Conservation (phyloP, 805 yeast species). For the Monosporozyma solicola region DNA sequence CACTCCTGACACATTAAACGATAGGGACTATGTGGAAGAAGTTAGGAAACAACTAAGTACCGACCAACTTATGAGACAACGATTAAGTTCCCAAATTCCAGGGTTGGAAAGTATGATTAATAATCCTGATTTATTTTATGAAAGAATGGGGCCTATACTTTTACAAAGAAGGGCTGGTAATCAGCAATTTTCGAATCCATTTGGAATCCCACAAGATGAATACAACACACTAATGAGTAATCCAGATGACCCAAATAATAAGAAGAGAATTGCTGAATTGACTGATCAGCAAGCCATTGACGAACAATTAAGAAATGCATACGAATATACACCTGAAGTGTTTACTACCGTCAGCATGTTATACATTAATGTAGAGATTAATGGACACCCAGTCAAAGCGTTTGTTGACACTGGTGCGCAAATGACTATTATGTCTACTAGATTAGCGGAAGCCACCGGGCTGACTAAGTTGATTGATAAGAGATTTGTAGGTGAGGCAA, state of each 20-base stretch:
- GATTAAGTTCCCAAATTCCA: slow-evolving; percentile 36
- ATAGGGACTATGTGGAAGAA: slow-evolving; percentile 33
- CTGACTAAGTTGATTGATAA: slow-evolving; percentile 66
- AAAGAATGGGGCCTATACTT: slow-evolving; percentile 31
- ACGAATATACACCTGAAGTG: slow-evolving; percentile 83
- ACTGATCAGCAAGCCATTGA: slow-evolving; percentile 66
- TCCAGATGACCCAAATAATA: slow-evolving; percentile 65
- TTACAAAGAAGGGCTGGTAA: slow-evolving; percentile 25
- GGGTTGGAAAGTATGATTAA: slow-evolving; percentile 37
- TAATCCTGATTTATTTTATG: slow-evolving; percentile 41
- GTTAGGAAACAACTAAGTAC: slow-evolving; percentile 41
- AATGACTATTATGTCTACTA: slow-evolving; percentile 71
- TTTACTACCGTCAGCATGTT: slow-evolving; percentile 80
- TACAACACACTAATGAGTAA: slow-evolving; percentile 45
- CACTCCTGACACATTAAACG: slow-evolving; percentile 5
- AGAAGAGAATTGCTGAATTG: slow-evolving; percentile 53
- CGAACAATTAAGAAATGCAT: slow-evolving; percentile 69
- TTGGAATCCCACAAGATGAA: slow-evolving; percentile 39
- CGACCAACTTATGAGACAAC: slow-evolving; percentile 34
- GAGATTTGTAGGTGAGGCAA: slow-evolving; percentile 72
- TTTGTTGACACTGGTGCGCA: slow-evolving; percentile 98
- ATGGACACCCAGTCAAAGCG: slow-evolving; percentile 76
- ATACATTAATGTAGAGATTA: slow-evolving; percentile 67
- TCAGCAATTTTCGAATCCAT: slow-evolving; percentile 11
- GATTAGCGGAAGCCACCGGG: slow-evolving; percentile 64